Conservation (phyloP, 192 early-diverging fungal species). For the Phlyctochytrium arcticum region DNA sequence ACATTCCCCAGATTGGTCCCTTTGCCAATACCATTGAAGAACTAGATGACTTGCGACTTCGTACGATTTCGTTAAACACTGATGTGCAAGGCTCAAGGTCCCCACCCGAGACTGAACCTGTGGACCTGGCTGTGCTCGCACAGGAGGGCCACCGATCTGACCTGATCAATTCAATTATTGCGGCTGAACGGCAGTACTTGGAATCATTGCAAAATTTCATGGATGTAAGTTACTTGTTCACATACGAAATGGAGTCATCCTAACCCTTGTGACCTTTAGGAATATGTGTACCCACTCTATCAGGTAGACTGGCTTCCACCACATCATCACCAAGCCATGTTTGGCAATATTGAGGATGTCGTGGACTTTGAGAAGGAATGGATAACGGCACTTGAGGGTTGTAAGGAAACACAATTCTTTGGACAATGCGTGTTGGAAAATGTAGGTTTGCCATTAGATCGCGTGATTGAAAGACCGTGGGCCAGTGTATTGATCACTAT, state of each 20-base stretch:
- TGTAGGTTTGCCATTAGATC: too few species aligned
- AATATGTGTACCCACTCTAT: slow-evolving; percentile 27
- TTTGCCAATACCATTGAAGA: slow-evolving; percentile 28
- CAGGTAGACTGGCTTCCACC: slow-evolving; percentile 23
- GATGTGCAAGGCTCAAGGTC: background rate
- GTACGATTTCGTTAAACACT: slow-evolving; percentile 24
- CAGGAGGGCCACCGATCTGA: background rate
- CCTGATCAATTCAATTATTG: background rate
- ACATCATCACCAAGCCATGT: slow-evolving; percentile 22
- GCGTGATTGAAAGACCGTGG: too few species aligned
- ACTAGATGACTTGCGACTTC: slow-evolving; percentile 20
- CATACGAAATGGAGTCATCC: too few species aligned
- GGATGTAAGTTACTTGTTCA: slow-evolving; percentile 23
- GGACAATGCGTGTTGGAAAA: background rate
- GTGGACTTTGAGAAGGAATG: slow-evolving; percentile 13
- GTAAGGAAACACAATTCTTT: background rate
- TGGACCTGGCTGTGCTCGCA: too few species aligned
- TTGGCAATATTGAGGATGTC: slow-evolving; percentile 26
- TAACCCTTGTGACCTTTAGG: slow-evolving; percentile 13
- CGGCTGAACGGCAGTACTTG: slow-evolving; percentile 3
- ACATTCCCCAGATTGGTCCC: slow-evolving; percentile 11
- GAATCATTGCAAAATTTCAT: slow-evolving; percentile 9
- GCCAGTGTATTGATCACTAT: too few species aligned
- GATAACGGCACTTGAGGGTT: background rate
- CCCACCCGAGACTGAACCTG: background rate